Conservation (phyloP, 176 grass and related monocot species). For the Aegilops longissima region DNA sequence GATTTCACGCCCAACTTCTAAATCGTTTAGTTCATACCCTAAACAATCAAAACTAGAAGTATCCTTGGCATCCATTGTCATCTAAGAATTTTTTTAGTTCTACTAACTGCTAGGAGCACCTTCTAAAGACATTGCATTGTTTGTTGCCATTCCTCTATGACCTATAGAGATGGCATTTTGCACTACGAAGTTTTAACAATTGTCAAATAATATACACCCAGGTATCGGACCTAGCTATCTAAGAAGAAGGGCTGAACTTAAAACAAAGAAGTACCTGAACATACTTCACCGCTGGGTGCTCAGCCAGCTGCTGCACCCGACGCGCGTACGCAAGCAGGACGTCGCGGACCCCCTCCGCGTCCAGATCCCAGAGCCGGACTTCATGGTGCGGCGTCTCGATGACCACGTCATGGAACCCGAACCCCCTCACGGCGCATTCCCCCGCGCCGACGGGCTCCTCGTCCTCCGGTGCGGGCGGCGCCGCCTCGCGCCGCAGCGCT, state of each 20-base stretch:
- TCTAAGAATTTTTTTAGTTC: neutral
- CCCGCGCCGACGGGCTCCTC: neutral
- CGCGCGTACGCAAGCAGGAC: slow-evolving; percentile 66
- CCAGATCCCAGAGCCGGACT: slow-evolving; percentile 67
- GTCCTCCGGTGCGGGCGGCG: slow-evolving; percentile 25
- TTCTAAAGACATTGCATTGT: neutral
- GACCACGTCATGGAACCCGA: slow-evolving; percentile 97
- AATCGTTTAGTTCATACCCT: neutral
- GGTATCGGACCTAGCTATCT: neutral
- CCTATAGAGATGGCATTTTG: neutral
- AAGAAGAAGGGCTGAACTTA: neutral
- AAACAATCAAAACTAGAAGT: neutral
- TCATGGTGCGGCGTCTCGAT: slow-evolving; percentile 92
- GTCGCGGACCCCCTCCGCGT: slow-evolving; percentile 50
- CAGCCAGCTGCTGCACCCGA: slow-evolving; percentile 62
- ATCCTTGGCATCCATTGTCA: neutral
- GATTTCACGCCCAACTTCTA: neutral
- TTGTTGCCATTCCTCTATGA: neutral
- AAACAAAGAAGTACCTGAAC: slow-evolving; percentile 59
- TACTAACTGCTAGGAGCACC: neutral
- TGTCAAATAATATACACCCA: neutral
- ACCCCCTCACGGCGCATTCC: slow-evolving; percentile 44
- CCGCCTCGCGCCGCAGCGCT: slow-evolving; percentile 68
- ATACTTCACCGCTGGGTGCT: slow-evolving; percentile 73
- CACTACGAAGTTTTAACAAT: neutral